Evolutionary conservation across 805 yeast genomes (phyloP), one percentile per base, ranked within the genome.

Genomic region (Allodekkera sacchari): DNA sequence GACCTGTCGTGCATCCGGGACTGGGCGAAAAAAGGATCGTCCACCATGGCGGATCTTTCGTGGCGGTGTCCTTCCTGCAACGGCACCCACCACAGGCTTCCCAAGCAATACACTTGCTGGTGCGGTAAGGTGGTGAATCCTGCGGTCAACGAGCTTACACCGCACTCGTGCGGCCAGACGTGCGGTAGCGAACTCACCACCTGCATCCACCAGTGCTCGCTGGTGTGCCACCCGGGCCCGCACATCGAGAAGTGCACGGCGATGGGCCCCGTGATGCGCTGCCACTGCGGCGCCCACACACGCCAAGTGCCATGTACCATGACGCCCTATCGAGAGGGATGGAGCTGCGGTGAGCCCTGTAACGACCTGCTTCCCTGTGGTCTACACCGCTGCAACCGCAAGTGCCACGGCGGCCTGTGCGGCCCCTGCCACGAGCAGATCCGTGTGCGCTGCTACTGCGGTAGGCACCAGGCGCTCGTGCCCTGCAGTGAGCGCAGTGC

Each of bases 21-120:
- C 42, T 92, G 98, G 98, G 89, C 95, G 3, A 53, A 61, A 16
- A 66, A 82, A 38, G 88, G 88, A 5, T 71, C 82, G 2, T 71
- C 83, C 6, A 77, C 83, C 1, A 73, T 73, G 21, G 45, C 46
- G 6, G 65, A 67, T 27, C 70, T 68, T 30, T 61, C 66, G 25
- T 87, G 96, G 96, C 66, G 87, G 45, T 87, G 96, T 54, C 96
- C 96, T 1, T 70, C 82, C 3, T 83, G 94, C 52, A 84, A 74
- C 55, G 61, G 55, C 29, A 72, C 59, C 20, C 56, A 54, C 27
- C 22, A 30, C 14, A 58, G 58, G 45, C 63, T 69, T 27, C 87
- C 83, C 22, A 66, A 55, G 41, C 66, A 53, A 24, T 78, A 71
- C 53, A 71, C 71, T 1, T 87, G 96, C 50, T 87, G 96, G 96